Percentiles rank a stretch among this genome's conserved stretches.
Evolutionary conservation across 1,139 yeast genomes (phyloP).

Genomic region (Saccharomycopsis crataegensis): DNA sequence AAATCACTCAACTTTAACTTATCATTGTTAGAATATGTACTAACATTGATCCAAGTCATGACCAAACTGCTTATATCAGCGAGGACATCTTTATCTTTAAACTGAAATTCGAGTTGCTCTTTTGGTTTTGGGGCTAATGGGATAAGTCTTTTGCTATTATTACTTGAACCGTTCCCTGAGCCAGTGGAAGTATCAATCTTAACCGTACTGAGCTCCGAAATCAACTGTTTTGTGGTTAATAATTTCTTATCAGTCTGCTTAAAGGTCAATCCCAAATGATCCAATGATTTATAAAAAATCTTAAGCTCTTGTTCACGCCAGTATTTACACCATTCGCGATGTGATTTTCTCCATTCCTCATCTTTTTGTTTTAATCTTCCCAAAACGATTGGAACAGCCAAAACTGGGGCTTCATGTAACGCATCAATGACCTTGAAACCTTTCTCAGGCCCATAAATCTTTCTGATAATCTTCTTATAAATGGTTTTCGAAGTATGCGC

Average conservation of each 20-base stretch:
- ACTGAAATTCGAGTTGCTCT: constrained; percentile 65
- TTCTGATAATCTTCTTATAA: constrained; percentile 86
- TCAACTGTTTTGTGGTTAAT: constrained; percentile 79
- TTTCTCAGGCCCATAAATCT: constrained; percentile 76
- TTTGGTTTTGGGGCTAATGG: constrained; percentile 84
- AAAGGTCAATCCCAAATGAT: constrained; percentile 90
- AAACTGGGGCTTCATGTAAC: constrained; percentile 87
- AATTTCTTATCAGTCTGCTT: constrained; percentile 94
- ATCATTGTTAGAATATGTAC: constrained; percentile 75
- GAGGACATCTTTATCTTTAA: constrained; percentile 61
- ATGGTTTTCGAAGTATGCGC: constrained; percentile 89
- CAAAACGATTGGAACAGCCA: constrained; percentile 89
- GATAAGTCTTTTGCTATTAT: constrained; percentile 57
- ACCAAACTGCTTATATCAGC: constrained; percentile 68
- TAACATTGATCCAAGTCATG: constrained; percentile 59
- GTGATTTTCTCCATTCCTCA: constrained; percentile 98
- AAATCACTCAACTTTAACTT: constrained; percentile 71
- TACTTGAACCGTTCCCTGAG: neutral
- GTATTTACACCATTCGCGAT: constrained; percentile 97
- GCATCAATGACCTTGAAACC: constrained; percentile 97
- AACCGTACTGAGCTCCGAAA: constrained; percentile 86
- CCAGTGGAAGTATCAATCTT: constrained; percentile 63
- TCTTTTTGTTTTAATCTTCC: constrained; percentile 93
- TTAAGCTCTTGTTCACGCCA: constrained; percentile 99
- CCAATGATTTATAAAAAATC: constrained; percentile 86